Base-by-base conservation (phyloP, 331 rosid genomes). In the Pyracantha coccinea region DNA sequence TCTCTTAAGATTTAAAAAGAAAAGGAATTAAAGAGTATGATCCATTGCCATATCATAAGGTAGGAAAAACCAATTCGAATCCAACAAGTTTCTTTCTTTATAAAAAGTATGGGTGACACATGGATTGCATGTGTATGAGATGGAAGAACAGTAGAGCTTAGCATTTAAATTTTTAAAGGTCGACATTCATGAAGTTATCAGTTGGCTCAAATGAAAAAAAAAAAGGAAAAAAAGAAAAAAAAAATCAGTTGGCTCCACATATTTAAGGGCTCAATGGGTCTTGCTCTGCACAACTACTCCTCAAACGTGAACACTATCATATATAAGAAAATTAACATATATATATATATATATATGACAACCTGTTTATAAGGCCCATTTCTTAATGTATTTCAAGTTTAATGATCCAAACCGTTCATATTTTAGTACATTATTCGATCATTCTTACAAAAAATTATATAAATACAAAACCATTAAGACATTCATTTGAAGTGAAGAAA, bases 61-160 rank as follows among this genome's bases (percentile, higher is more conserved):
- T 14, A 59, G n/a, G 15, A 25, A 4, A 59, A 57, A 57, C 33
- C 29, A 57, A 11, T 74, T 78, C 79, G 75, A 84, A 45, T 59
- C 76, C 82, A 44, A 71, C 25, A 66, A 50, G 52, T 64, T 77
- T 20, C 4, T n/a, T 17, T 2, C 8, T 17, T 7, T 7, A 0
- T 19, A 76, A 50, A 1, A 58, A 69, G 89, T 62, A 85, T 83
- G 89, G 89, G 88, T 44, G 80, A 63, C 85, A 75, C 79, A 55
- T 87, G 73, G 78, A 35, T 24, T 53, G 76, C 88, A 83, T 77
- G 87, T 89, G 91, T 74, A 52, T 38, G 72, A 65, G 72, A 10
- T n/a, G 5, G 19, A 31, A 31, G 24, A 71, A 50, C 11, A 31
- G 16, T 7, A 38, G 35, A 35, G 31, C 41, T 66, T 72, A 11